A percentile compares a stretch with the other conserved stretches of the same genome.
Evolutionary conservation across 2,329 filamentous ascomycete species (phyloP).

Genomic region (Aureobasidium subglaciale): DNA sequence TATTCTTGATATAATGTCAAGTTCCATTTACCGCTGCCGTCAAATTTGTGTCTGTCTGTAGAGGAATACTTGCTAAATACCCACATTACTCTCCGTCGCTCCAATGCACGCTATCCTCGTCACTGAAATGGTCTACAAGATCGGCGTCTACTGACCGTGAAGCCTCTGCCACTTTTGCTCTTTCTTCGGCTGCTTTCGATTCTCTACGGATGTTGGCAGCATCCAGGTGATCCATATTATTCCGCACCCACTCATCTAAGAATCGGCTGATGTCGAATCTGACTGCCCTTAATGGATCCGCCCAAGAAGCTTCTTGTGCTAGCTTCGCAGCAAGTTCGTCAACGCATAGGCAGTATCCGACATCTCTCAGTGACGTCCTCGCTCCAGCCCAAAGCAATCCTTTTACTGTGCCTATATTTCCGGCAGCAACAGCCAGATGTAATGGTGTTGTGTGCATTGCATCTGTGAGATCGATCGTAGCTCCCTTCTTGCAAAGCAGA

Average conservation of each 20-base stretch:
- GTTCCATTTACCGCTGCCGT: background rate
- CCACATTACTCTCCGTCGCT: background rate
- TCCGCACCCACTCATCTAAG: background rate
- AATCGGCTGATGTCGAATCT: conserved; percentile 2
- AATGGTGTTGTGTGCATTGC: background rate
- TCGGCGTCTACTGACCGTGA: background rate
- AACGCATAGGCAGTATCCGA: background rate
- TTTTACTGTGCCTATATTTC: conserved; percentile 10
- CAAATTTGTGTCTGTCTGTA: background rate
- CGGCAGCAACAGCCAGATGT: background rate
- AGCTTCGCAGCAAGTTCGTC: conserved; percentile 11
- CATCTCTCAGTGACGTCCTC: background rate
- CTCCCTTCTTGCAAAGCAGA: background rate
- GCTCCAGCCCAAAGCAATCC: conserved; percentile 7
- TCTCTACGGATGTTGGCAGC: conserved; percentile 4
- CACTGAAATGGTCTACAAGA: conserved; percentile 7
- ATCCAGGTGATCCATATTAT: conserved; percentile 6
- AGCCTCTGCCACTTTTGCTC: background rate
- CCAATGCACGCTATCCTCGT: conserved; percentile 12
- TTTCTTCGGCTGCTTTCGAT: conserved; percentile 4
- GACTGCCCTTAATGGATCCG: background rate
- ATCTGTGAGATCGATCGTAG: background rate
- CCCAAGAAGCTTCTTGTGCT: background rate
- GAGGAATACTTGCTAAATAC: background rate
- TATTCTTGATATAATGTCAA: background rate